phyloP scores from a whole-genome alignment of 169 alveolate genomes.

The Plasmodium coatneyi region DNA sequence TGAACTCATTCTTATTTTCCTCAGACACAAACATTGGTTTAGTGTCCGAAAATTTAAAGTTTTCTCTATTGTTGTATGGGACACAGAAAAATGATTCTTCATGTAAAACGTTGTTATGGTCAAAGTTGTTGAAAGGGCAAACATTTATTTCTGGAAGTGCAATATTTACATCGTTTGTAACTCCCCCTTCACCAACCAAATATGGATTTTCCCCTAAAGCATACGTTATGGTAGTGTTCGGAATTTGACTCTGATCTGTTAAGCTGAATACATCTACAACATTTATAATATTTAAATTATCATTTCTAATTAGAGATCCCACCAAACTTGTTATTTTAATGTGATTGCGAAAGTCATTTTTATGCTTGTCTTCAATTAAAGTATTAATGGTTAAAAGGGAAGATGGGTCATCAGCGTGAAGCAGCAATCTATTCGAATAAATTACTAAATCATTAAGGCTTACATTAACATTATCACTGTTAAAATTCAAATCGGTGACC shows the following conservation, averaged over 20 bases:
- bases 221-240: slow-evolving; percentile 50
- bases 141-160: slow-evolving; percentile 64
- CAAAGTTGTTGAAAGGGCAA: slow-evolving; percentile 36
- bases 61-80: slow-evolving; percentile 48
- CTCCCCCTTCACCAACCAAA: slow-evolving; percentile 21
- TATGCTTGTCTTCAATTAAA: slow-evolving; percentile 46
- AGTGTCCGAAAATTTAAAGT: slow-evolving; percentile 57
- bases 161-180: slow-evolving; percentile 50
- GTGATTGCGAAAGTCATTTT: slow-evolving; percentile 70
- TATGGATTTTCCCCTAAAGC: slow-evolving; percentile 66
- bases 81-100: slow-evolving; percentile 54
- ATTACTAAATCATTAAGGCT: slow-evolving; percentile 29
- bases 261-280: slow-evolving; percentile 45
- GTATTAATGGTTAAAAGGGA: slow-evolving; percentile 30
- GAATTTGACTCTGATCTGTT: slow-evolving; percentile 35
- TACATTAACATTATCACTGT: slow-evolving; percentile 5
- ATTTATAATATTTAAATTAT: slow-evolving; percentile 46
- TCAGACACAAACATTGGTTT: slow-evolving; percentile 43
- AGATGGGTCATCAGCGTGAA: slow-evolving; percentile 47
- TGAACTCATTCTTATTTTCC: slow-evolving; percentile 20
- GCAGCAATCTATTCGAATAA: slow-evolving; percentile 51
- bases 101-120: slow-evolving; percentile 4
- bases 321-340: slow-evolving; percentile 71
- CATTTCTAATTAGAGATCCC: slow-evolving; percentile 65
- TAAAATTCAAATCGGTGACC: slow-evolving; percentile 37